Evolutionary conservation across 2,329 filamentous ascomycete species (phyloP).

Genomic region (Diaporthe eres): DNA sequence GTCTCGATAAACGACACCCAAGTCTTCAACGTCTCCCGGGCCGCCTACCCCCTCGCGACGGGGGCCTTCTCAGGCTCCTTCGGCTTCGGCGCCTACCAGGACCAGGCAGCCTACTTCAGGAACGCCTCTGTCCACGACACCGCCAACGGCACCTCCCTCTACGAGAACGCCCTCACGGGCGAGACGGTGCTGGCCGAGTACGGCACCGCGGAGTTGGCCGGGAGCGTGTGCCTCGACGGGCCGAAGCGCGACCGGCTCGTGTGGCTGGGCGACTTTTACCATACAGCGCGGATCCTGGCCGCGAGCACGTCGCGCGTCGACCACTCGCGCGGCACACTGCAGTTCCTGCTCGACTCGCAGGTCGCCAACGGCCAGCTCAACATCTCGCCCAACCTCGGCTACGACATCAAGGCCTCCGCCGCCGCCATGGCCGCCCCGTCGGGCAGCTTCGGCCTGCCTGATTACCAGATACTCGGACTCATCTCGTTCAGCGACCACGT

Average conservation of each 20-base stretch:
- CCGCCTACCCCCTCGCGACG: constrained; percentile 34
- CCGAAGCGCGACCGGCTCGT: constrained; percentile 58
- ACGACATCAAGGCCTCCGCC: constrained; percentile 2
- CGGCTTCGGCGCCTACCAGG: constrained; percentile 58
- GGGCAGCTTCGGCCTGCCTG: constrained; percentile 33
- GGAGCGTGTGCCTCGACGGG: constrained; percentile 57
- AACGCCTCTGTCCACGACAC: constrained; percentile 51
- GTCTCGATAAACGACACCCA: constrained; percentile 49
- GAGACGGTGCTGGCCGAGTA: constrained; percentile 53
- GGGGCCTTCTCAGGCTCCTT: constrained; percentile 49
- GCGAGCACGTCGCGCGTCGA: constrained; percentile 55
- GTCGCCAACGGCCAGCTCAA: constrained; percentile 17
- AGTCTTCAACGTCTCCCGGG: constrained; percentile 43
- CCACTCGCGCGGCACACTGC: constrained; percentile 52
- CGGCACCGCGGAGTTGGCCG: constrained; percentile 50
- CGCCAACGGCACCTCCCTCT: constrained; percentile 50
- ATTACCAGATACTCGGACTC: constrained; percentile 45
- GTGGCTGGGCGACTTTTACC: constrained; percentile 59
- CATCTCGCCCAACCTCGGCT: constrained; percentile 21
- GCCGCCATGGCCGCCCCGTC: neutral
- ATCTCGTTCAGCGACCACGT: constrained; percentile 42
- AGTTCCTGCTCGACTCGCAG: constrained; percentile 46
- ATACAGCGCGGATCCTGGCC: constrained; percentile 55
- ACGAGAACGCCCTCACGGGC: constrained; percentile 50
- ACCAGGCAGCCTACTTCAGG: constrained; percentile 54